Percentiles rank a stretch among this genome's conserved stretches.
These are phyloP conservation scores for Syncephalastrum monosporum DNA, from an alignment of 371 early-diverging fungal genomes.

Conservation along the genomic window DNA sequence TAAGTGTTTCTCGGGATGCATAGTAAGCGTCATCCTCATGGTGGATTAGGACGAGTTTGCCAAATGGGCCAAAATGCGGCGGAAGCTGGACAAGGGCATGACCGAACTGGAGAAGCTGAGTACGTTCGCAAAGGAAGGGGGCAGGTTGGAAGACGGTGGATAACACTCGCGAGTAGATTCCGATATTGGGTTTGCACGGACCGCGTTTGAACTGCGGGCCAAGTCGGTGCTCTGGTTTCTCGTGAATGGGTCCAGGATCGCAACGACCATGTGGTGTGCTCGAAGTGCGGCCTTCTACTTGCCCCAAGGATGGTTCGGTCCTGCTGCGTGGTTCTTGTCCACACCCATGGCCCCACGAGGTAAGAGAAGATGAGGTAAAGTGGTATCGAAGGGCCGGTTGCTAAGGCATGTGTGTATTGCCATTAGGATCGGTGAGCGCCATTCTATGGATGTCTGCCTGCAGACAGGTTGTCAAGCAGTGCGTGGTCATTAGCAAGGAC, in stretches of 20 bases:
- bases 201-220: constrained; percentile 78
- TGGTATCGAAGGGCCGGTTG: background rate
- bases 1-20: constrained; percentile 8
- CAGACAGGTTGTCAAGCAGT: constrained; percentile 49
- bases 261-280: constrained; percentile 69
- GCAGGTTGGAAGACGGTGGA: background rate
- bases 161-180: constrained; percentile 40
- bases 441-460: constrained; percentile 74
- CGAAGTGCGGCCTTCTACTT: constrained; percentile 78
- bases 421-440: constrained; percentile 69
- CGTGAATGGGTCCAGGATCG: constrained; percentile 70
- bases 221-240: constrained; percentile 71
- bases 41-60: constrained; percentile 83
- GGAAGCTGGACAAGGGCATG: constrained; percentile 74
- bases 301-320: constrained; percentile 85
- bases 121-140: constrained; percentile 23
- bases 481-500: constrained; percentile 34
- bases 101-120: constrained; percentile 63
- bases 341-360: constrained; percentile 83
- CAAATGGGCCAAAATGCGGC: constrained; percentile 91
- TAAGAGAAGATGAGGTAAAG: constrained; percentile 15
- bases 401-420: constrained; percentile 4
- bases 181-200: constrained; percentile 62
- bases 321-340: constrained; percentile 66
- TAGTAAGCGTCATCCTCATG: constrained; percentile 1